These are phyloP conservation scores for Colletotrichum orchidophilum DNA, from an alignment of 2,329 filamentous ascomycete species.

Conservation along the genomic window DNA sequence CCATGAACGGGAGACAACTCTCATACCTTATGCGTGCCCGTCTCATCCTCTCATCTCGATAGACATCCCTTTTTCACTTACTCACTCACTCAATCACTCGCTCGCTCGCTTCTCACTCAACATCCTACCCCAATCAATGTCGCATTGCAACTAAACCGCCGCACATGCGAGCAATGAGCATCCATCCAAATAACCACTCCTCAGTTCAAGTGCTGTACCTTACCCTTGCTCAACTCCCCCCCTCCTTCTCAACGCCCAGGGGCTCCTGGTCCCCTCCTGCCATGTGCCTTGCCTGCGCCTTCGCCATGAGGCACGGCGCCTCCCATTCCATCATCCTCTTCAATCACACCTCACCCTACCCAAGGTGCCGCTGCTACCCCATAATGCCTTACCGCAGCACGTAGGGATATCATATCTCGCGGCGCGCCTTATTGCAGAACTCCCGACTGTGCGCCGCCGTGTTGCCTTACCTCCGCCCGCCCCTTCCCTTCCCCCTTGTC, in stretches of 20 bases:
- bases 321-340: conserved; percentile 7
- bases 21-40: neutral
- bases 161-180: neutral
- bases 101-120: no score
- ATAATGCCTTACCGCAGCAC: conserved; percentile 14
- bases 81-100: neutral
- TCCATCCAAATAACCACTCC: no score
- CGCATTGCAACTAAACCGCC: neutral
- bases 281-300: conserved; percentile 16
- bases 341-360: conserved; percentile 17
- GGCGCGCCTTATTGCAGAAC: neutral
- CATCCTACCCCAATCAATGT: neutral
- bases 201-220: neutral
- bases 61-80: neutral
- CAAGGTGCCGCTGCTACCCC: neutral
- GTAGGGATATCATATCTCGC: neutral
- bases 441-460: neutral
- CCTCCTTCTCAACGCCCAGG: conserved; percentile 11
- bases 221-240: neutral
- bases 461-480: neutral
- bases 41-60: neutral
- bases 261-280: conserved; percentile 6
- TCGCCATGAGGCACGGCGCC: conserved; percentile 9
- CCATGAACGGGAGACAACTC: neutral
- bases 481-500: neutral